Base-by-base conservation (phyloP, 495 filamentous ascomycete genomes). In the Filosporella fistucella region DNA sequence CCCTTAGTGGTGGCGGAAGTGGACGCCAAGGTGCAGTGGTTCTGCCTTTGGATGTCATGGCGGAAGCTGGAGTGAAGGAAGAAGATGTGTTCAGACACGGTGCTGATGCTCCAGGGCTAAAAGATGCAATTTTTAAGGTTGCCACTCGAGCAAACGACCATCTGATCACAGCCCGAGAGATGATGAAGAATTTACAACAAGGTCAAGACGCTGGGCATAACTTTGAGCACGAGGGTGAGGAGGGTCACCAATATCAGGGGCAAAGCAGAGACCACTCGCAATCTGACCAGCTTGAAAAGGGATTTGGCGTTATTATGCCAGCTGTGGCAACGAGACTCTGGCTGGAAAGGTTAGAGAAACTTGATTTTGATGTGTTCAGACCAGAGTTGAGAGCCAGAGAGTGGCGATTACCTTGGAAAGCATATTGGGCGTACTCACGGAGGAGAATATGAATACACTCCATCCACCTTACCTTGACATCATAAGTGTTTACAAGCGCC, bases 111-210 rank as follows among this genome's bases (percentile, higher is more conserved):
- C 68, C 77, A 12, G 91, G 89, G 0, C 67, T 96, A 8, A 78
- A 83, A 28, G 93, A 96, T 66, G 91, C 91, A 1, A 83, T 98
- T 4, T 96, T 97, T 58, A 73, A 77, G 16, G 89, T 97, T 17
- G 93, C 93, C 0, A 97, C 93, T 0, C 77, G 89, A 25, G 93
- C 93, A 4, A 90, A 88, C 61, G 93, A 98, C 67, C 93, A 98
- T 64, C 66, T 97, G 39, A 95, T 96, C 49, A 97, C 93, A 0
- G 91, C 85, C 13, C 72, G 91, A 51, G 87, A 93, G 63, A 94
- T 97, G 93, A 60, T 96, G 54, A 81, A 77, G 62, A 86, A 86
- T 57, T 62, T 96, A 11, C 74, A 80, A 24, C 76, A 80, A 18
- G 88, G 88, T 0, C 63, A 82, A 50, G 81, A 78, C 45, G 80